These are phyloP conservation scores for Patellifolia procumbens DNA, from an alignment of 179 eudicot genomes.

Conservation along the genomic window DNA sequence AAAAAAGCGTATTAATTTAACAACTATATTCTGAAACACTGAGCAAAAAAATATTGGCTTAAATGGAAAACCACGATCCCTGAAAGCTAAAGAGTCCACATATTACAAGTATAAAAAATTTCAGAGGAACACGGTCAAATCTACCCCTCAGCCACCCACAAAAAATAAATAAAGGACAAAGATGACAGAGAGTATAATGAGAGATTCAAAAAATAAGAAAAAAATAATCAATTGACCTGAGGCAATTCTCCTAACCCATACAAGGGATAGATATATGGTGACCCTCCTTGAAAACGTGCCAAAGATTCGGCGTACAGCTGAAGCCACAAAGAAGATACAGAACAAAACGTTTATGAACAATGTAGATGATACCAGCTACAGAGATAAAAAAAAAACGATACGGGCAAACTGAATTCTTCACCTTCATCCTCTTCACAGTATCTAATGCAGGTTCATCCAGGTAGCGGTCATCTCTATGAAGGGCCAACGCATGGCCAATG, in stretches of 20 bases:
- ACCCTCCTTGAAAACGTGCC: slow-evolving; percentile 84
- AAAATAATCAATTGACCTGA: slow-evolving; percentile 47
- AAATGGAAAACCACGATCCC: neutral
- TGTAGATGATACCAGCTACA: neutral
- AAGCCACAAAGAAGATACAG: neutral
- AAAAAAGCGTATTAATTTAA: neutral
- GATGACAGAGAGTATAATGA: neutral
- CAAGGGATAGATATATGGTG: slow-evolving; percentile 81
- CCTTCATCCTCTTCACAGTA: slow-evolving; percentile 82
- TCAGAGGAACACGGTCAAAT: neutral
- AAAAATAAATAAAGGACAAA: neutral
- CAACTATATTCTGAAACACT: too few species aligned
- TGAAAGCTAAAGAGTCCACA: neutral
- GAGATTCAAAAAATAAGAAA: slow-evolving; percentile 11
- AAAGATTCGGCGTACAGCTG: slow-evolving; percentile 81
- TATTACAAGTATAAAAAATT: neutral
- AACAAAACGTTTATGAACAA: neutral
- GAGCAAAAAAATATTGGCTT: too few species aligned
- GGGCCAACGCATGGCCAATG: slow-evolving; percentile 87
- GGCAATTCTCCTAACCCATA: slow-evolving; percentile 90
- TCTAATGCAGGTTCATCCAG: slow-evolving; percentile 69
- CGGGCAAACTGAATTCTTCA: slow-evolving; percentile 21
- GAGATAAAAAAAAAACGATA: neutral
- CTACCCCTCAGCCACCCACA: neutral
- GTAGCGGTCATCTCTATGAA: slow-evolving; percentile 57